Evolutionary conservation across 1,139 yeast species (phyloP).

Genomic region (Debaryomycetaceae sp.): DNA sequence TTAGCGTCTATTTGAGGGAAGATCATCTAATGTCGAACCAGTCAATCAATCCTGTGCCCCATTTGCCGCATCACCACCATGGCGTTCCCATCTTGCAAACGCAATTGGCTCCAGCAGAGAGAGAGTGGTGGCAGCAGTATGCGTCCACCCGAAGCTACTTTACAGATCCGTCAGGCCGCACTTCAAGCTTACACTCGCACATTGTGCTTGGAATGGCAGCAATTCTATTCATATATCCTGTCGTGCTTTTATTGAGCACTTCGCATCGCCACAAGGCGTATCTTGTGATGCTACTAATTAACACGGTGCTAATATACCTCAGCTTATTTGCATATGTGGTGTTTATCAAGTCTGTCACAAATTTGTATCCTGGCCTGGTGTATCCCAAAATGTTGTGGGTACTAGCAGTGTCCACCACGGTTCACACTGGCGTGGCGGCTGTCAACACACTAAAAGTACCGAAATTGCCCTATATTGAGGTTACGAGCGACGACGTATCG

Average conservation of each 20-base stretch:
- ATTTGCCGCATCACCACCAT: constrained; percentile 46
- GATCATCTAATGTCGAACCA: too few species aligned
- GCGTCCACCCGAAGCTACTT: constrained; percentile 66
- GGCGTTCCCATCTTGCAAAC: constrained; percentile 73
- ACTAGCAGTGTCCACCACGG: constrained; percentile 38
- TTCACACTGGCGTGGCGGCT: constrained; percentile 39
- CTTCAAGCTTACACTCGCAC: constrained; percentile 50
- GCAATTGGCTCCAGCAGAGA: constrained; percentile 58
- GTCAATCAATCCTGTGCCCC: constrained; percentile 29
- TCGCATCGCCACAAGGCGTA: constrained; percentile 43
- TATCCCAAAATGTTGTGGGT: constrained; percentile 59
- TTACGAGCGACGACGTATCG: neutral
- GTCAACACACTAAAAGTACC: too few species aligned
- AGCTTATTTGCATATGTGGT: constrained; percentile 51
- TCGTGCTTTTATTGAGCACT: constrained; percentile 54
- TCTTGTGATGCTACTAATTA: constrained; percentile 43
- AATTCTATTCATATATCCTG: constrained; percentile 56
- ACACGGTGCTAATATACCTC: constrained; percentile 32
- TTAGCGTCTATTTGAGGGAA: too few species aligned
- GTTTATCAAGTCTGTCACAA: constrained; percentile 52
- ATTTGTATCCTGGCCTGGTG: constrained; percentile 66
- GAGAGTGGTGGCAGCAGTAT: constrained; percentile 67
- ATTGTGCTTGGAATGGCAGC: constrained; percentile 33
- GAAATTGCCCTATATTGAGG: constrained; percentile 1
- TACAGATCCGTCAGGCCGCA: constrained; percentile 39